Base-by-base conservation (phyloP, 2,329 filamentous ascomycete species). In the Alternaria triticina region DNA sequence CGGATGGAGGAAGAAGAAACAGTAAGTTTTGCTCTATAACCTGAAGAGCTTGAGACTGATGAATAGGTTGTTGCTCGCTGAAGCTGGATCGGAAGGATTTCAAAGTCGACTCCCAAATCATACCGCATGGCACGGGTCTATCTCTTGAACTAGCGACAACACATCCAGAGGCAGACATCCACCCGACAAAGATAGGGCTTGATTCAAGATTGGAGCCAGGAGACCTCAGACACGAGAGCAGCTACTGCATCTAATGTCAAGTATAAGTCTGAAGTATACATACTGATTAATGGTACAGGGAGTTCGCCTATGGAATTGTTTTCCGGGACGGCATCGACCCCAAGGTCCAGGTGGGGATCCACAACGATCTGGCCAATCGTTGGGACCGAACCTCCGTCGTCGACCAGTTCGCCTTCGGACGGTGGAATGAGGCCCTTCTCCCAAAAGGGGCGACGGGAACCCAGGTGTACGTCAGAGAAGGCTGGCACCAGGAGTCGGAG, bases 401-500 rank as follows among this genome's bases (percentile, higher is more conserved):
- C 12, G 44, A 52, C 6, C 25, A 50, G 22, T 64, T 64, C 22
- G 33, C 54, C 7, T 54, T 54, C 20, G 58, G 58, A 30, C 20
- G 8, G 50, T 47, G 20, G 25, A 7, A 17, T 28, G 25, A 13
- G 12, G 11, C 3, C 7, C 10, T 3, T 11, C 28, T 57, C 8
- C 54, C 54, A 1, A 0, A 1, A 8, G 17, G 10, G 3, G 60
- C 49, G 11, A 49, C 20, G 27, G 57, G 55, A 9, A 65, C 63
- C 9, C 23, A 49, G 7, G 62, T 59, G 8, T 43, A 40, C 13
- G 61, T 68, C 15, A 49, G 5, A 5, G 47, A 60, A 43, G 5
- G 8, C 3, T 70, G 64, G 66, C 63, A 70, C 54, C 45, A 64
- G 5, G 12, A 12, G 50, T 11, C 3, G 3, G 5, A 23, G 15